Percentiles rank a stretch among this genome's conserved stretches.
These are phyloP conservation scores for Arctium lappa DNA, from an alignment of 129 eudicot genomes.

Conservation along the genomic window DNA sequence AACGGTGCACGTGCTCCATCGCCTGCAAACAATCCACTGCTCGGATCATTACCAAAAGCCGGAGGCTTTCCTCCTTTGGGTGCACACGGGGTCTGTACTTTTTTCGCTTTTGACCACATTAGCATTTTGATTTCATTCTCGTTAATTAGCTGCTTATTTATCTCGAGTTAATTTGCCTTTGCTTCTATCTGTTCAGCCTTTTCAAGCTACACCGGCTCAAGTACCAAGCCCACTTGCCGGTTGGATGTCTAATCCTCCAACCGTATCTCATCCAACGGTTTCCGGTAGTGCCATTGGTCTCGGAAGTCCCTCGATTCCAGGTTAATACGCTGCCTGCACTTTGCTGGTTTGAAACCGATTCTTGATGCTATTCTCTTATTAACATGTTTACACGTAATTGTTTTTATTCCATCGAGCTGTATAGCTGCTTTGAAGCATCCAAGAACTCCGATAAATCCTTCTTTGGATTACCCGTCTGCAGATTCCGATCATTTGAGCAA, in stretches of 20 bases:
- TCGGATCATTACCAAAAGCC: conserved; percentile 79
- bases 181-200: conserved; percentile 46
- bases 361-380: not conserved
- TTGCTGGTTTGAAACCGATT: not conserved
- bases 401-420: conserved; percentile 6
- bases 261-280: conserved; percentile 64
- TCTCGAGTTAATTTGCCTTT: not conserved
- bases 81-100: conserved; percentile 75
- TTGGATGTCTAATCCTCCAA: conserved; percentile 89
- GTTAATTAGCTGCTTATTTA: not conserved
- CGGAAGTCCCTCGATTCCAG: conserved; percentile 72
- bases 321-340: conserved; percentile 11
- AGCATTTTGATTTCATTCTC: not conserved
- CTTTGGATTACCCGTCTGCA: conserved; percentile 75
- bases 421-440: conserved; percentile 88
- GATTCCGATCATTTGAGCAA: conserved; percentile 74
- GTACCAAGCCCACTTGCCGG: conserved; percentile 82
- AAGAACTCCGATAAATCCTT: conserved; percentile 68
- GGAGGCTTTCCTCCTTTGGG: conserved; percentile 92
- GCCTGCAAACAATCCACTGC: conserved; percentile 75
- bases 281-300: conserved; percentile 81
- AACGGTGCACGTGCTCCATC: conserved; percentile 91
- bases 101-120: not conserved
- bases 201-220: conserved; percentile 67
- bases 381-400: not conserved